These are phyloP conservation scores for Thraustochytrium sp. DNA, from an alignment of 352 stramenopile species.

Conservation along the genomic window DNA sequence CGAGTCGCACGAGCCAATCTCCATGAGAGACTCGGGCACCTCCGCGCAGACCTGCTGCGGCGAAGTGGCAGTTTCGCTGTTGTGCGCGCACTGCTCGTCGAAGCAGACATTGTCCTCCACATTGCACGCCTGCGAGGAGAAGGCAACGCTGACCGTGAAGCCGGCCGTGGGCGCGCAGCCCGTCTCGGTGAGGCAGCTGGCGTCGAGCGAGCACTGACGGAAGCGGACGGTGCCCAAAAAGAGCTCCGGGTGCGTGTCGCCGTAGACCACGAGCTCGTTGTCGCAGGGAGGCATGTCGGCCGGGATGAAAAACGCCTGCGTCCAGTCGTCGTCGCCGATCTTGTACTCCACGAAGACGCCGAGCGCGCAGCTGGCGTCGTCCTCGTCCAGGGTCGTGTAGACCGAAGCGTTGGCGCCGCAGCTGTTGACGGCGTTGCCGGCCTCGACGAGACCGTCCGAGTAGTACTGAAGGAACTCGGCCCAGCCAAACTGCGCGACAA, in stretches of 20 bases:
- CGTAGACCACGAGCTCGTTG: background rate
- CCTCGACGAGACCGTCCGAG: conserved; percentile 3
- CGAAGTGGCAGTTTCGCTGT: background rate
- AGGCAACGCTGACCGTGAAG: background rate
- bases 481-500: conserved; percentile 32
- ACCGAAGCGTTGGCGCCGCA: background rate
- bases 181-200: background rate
- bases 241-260: background rate
- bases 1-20: background rate
- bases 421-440: background rate
- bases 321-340: background rate
- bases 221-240: conserved; percentile 1
- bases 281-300: background rate
- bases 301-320: conserved; percentile 23
- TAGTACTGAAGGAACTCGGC: background rate
- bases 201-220: conserved; percentile 2
- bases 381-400: background rate
- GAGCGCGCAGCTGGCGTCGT: background rate
- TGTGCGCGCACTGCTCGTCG: background rate
- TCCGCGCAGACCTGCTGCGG: background rate
- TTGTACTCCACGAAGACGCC: conserved; percentile 16
- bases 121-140: background rate
- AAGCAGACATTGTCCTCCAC: background rate
- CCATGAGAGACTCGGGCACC: background rate
- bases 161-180: background rate